A percentile compares a stretch with the other conserved stretches of the same genome.
phyloP scores from a whole-genome alignment of 257 asterid species.

The Nicotiana obtusifolia region DNA sequence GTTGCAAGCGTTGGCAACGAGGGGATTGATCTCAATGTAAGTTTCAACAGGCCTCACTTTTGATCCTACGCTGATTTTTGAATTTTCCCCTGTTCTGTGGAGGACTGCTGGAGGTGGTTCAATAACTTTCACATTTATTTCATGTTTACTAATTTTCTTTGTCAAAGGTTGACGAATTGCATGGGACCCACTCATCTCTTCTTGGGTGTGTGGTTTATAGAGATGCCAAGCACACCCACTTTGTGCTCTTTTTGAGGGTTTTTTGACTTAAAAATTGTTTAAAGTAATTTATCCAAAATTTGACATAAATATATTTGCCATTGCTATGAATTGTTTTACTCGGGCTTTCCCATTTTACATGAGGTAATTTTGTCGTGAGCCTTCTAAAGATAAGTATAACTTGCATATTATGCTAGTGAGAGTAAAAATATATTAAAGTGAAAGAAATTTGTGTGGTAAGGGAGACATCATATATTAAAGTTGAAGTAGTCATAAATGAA shows the following conservation, averaged over 20 bases:
- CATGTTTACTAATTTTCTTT: background rate
- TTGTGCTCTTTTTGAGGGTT: background rate
- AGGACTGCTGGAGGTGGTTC: background rate
- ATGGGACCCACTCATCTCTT: background rate
- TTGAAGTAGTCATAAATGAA: background rate
- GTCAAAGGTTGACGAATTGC: background rate
- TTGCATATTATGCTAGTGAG: background rate
- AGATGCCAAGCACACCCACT: background rate
- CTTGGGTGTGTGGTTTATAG: background rate
- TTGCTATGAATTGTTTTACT: background rate
- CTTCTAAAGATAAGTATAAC: background rate
- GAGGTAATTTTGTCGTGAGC: background rate
- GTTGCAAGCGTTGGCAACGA: constrained; percentile 56
- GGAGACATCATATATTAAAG: background rate
- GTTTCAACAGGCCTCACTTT: constrained; percentile 18
- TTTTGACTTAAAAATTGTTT: background rate
- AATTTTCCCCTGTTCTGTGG: background rate
- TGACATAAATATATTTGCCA: background rate
- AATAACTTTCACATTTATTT: background rate
- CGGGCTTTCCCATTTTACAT: background rate
- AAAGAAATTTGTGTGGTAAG: background rate
- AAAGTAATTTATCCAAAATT: background rate
- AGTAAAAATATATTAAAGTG: background rate
- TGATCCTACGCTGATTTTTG: background rate
- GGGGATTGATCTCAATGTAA: constrained; percentile 74